Evolutionary conservation across 345 rosid species (phyloP), one percentile per base, ranked within the genome.

Genomic region (Acer yangbiense): DNA sequence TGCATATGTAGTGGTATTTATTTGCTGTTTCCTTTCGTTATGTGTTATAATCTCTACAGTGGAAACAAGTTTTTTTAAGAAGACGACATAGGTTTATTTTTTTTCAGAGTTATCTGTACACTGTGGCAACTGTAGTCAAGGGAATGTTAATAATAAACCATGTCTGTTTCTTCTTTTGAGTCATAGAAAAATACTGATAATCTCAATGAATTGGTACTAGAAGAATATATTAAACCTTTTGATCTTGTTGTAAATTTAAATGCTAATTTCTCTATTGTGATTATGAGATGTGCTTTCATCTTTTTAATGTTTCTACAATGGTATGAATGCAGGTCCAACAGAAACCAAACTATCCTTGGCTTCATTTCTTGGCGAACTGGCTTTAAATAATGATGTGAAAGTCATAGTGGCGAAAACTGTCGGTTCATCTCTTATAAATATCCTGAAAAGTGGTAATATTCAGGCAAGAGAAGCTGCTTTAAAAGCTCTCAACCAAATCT

Each of bases 281-380:
- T 80, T 27, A 39, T 52, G 57, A 63, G 17, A 20, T 4, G 55
- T 65, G 52, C 69, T 41, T 71, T 76, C 35, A 17, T 76, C 17
- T 67, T 64, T 25, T 77, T 75, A 35, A 85, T 78, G 75, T 64
- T 75, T 65, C 63, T 58, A 11, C 69, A 78, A 78, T 78, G 68
- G 72, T 27, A 83, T 84, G 82, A 9, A n/a, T 87, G 84, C 90
- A 95, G 98, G 99, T 35, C 81, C 90, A 43, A 86, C 82, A 27
- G 98, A 95, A 80, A 92, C 91, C 60, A 95, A 95, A 88, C 74
- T 87, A 73, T n/a, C n/a, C n/a, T n/a, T n/a, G n/a, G n/a, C n/a
- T n/a, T n/a, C n/a, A n/a, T n/a, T 82, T 76, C 97, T 95, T 18
- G 99, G 98, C 13, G 98, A 88, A 65, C 93, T 92, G 73, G 94